Evolutionary conservation across 495 filamentous ascomycete genomes (phyloP), one percentile per base, ranked within the genome.

Genomic region (Acidiella bohemica): DNA sequence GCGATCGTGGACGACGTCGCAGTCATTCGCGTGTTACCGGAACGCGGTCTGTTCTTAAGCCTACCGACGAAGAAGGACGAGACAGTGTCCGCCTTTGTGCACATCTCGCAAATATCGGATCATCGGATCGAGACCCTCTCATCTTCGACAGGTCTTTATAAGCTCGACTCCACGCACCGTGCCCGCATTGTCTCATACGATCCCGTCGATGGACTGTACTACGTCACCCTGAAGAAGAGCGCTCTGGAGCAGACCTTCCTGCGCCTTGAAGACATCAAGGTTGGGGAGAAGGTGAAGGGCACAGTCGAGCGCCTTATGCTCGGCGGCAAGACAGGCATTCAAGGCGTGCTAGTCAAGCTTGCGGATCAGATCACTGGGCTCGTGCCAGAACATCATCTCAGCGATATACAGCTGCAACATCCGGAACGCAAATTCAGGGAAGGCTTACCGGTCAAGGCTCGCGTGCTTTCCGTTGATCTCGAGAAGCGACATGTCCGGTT

Each of bases 361-460:
- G 76, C 84, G 20, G 84, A 94, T 29, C 79, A 84, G 23, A 86
- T 95, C 43, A 77, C 74, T 32, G 90, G 85, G 25, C 65, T 93
- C 36, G 87, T 95, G 3, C 76, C 85, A 2, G 81, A 86, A 41
- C 76, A 78, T 59, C 90, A 97, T 54, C 66, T 97, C 50, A 75
- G 86, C 28, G 90, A 97, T 60, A 71, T 87, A 16, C 74, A 72
- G 38, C 68, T 97, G 23, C 81, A 90, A 53, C 81, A 93, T 54
- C 90, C 90, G 10, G 90, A 97, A 60, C 86, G 82, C 62, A 96
- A 93, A 55, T 97, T 95, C 65, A 75, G 76, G 32, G 84, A 86
- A 59, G 90, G 88, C 1, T 69, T 80, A 58, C 72, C 78, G 32
- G 76, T 97, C 35, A 90, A 80, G 38, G 75, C 78, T 23, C 72